Conservation (phyloP, 2,329 filamentous ascomycete genomes). For the Scytalidium sp. region DNA sequence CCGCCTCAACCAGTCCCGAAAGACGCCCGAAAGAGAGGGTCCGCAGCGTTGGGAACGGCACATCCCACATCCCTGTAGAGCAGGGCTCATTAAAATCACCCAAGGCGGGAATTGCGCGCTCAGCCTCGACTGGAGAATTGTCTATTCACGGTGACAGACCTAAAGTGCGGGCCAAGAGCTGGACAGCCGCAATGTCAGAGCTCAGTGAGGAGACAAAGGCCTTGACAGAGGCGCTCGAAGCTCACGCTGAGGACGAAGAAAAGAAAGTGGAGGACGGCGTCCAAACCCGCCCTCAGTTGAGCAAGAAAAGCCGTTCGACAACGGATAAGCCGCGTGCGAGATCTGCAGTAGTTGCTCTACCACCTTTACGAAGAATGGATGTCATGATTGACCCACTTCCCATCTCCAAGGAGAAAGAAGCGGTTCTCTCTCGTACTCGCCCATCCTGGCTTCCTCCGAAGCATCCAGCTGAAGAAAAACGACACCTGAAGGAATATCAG, state of each 20-base stretch:
- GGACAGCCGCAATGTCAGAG: slow-evolving; percentile 67
- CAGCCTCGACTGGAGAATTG: slow-evolving; percentile 48
- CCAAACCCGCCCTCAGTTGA: slow-evolving; percentile 9
- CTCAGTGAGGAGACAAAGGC: slow-evolving; percentile 71
- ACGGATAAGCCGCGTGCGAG: slow-evolving; percentile 53
- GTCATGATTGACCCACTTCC: slow-evolving; percentile 83
- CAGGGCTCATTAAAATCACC: slow-evolving; percentile 49
- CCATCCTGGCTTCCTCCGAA: slow-evolving; percentile 86
- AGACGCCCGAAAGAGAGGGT: slow-evolving; percentile 24
- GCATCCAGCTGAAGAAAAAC: slow-evolving; percentile 85
- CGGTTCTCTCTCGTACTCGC: slow-evolving; percentile 74
- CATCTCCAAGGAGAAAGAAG: slow-evolving; percentile 83
- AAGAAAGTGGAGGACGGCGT: slow-evolving; percentile 30
- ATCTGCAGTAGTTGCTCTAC: slow-evolving; percentile 66
- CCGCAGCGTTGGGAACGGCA: slow-evolving; percentile 52
- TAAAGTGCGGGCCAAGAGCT: slow-evolving; percentile 65
- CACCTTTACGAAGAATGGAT: slow-evolving; percentile 53
- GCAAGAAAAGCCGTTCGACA: slow-evolving; percentile 30
- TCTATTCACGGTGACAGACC: slow-evolving; percentile 49
- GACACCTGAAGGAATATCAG: slow-evolving; percentile 82
- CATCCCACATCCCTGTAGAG: slow-evolving; percentile 55
- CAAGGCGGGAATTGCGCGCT: slow-evolving; percentile 38
- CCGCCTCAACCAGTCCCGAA: slow-evolving; percentile 35
- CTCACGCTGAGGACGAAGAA: slow-evolving; percentile 68
- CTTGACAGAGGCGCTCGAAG: slow-evolving; percentile 77